Base-by-base conservation (phyloP, 75 land plant genomes). In the Picea glauca region DNA sequence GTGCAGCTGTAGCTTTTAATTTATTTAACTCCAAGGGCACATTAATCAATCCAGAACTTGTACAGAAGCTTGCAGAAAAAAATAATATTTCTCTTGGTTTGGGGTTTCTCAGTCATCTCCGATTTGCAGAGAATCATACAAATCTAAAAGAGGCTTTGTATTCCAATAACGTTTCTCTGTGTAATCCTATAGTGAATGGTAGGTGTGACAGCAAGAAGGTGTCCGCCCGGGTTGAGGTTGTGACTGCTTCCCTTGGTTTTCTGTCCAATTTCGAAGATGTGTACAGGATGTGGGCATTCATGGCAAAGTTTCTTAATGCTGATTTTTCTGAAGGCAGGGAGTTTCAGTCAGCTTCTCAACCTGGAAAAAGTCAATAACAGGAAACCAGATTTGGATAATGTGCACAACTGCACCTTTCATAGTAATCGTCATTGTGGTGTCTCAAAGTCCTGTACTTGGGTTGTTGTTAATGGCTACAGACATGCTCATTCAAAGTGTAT, bases 231-330 rank as follows among this genome's bases (percentile, higher is more conserved):
- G 81, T 80, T 58, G 57, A 75, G 31, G 88, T 79, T 9, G 76
- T 87, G 43, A 87, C 84, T n/a, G 80, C 80, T 20, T 74, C 87
- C 4, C 77, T 85, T n/a, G 80, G 84, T 31, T 85, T 85, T 76
- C 61, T 87, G 46, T 58, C 78, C 26, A 85, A 74, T 64, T 87
- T 85, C 58, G 87, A 87, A 64, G 87, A 87, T 67, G 88, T 87
- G n/a, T 85, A 87, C 75, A 85, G 70, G 59, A 56, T 87, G 33
- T 87, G 88, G 88, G 78, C 32, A 5, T 87, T 87, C 62, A 74
- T 87, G 60, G 87, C 81, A 35, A 87, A 81, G 77, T 87, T 87
- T 76, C 73, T 87, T 72, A 87, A 87, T 79, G 87, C 78, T 26
- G 81, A 81, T 81, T 87, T 81, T 82, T 67, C 68, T 20, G 58